Evolutionary conservation across 305 asterid genomes (phyloP).

Genomic region (Lippia alba): DNA sequence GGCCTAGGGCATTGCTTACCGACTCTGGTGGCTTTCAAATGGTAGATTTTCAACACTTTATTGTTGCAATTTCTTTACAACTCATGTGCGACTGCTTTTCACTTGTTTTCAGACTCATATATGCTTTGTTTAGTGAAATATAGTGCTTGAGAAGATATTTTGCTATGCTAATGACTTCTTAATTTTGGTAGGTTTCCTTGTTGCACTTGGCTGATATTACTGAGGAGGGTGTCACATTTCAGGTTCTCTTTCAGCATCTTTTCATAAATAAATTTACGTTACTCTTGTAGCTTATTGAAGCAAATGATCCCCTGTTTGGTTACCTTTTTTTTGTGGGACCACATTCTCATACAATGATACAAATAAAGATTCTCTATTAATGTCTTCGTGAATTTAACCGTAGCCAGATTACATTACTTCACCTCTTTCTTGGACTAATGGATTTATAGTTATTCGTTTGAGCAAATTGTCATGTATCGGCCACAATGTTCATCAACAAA

Average conservation of each 20-base stretch:
- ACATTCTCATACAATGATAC: background rate
- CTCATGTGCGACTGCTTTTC: background rate
- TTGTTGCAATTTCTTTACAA: background rate
- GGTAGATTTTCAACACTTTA: conserved; percentile 50
- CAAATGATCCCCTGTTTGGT: background rate
- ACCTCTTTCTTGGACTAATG: no score
- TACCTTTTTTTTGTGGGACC: conserved; percentile 1
- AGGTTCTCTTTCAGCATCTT: conserved; percentile 54
- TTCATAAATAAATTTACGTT: background rate
- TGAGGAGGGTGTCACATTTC: conserved; percentile 92
- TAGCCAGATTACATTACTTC: background rate
- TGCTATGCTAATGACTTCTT: conserved; percentile 33
- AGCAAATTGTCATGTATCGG: no score
- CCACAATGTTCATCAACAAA: no score
- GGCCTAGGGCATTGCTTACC: conserved; percentile 95
- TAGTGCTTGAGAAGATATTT: conserved; percentile 17
- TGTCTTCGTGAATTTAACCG: background rate
- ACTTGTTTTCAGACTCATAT: background rate
- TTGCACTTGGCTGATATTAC: conserved; percentile 98
- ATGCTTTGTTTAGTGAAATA: background rate
- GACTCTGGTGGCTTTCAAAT: conserved; percentile 99
- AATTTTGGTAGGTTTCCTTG: conserved; percentile 76
- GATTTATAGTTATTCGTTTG: no score
- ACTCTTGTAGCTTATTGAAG: conserved; percentile 8
- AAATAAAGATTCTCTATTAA: conserved; percentile 8